Percentiles rank a stretch among this genome's conserved stretches.
These are phyloP conservation scores for Saprolegnia parasitica DNA, from an alignment of 352 stramenopile species.

Conservation along the genomic window DNA sequence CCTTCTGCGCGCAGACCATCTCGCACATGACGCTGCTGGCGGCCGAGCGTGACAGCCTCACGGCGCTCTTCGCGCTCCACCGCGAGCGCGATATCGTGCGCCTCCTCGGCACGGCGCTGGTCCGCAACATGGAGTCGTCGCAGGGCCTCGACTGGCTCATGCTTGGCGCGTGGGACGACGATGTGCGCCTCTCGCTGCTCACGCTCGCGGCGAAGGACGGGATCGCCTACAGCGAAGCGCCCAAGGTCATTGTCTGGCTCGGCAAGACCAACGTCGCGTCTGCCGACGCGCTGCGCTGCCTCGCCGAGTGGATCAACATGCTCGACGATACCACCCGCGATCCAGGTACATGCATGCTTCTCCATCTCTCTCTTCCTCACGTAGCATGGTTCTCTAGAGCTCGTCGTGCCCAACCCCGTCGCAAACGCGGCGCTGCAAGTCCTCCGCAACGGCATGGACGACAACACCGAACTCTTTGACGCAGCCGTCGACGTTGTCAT, in stretches of 20 bases:
- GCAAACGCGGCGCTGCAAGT: conserved; percentile 64
- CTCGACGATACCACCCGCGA: conserved; percentile 38
- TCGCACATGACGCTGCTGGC: conserved; percentile 17
- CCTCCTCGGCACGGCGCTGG: conserved; percentile 35
- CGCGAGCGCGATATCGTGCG: conserved; percentile 30
- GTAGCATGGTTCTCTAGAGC: conserved; percentile 48
- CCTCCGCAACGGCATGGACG: conserved; percentile 41
- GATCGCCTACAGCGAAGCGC: conserved; percentile 21
- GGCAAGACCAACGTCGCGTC: neutral
- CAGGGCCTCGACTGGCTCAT: conserved; percentile 28
- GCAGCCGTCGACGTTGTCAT: conserved; percentile 75
- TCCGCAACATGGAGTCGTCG: conserved; percentile 25
- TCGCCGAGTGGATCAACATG: conserved; percentile 5
- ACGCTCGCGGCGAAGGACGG: conserved; percentile 21
- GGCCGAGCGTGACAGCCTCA: neutral
- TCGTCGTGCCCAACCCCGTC: conserved; percentile 59
- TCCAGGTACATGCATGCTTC: conserved; percentile 29
- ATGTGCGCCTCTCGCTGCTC: conserved; percentile 22
- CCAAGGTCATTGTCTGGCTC: conserved; percentile 25
- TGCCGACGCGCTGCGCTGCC: conserved; percentile 40
- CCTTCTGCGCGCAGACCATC: conserved; percentile 18
- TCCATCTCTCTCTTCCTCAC: neutral
- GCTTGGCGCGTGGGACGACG: conserved; percentile 20
- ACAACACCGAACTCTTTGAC: conserved; percentile 68
- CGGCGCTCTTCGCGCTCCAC: conserved; percentile 24